Percentiles rank a stretch among this genome's conserved stretches.
phyloP scores from a whole-genome alignment of 1,139 yeast species.

The Groenewaldozyma auringiensis region DNA sequence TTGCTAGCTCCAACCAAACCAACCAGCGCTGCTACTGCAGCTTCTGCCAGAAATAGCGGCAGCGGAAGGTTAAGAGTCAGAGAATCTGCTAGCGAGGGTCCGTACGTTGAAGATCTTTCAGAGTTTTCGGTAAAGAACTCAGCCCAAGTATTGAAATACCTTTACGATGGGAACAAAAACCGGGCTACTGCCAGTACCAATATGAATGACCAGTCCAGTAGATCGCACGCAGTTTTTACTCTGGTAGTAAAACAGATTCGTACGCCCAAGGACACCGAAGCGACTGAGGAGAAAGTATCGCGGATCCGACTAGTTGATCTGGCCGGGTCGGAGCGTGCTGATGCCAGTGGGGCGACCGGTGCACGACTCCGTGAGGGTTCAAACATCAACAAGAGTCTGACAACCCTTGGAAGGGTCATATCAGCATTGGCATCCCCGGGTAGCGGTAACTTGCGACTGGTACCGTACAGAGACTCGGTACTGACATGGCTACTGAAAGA shows the following conservation, averaged over 20 bases:
- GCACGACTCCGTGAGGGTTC: slow-evolving; percentile 65
- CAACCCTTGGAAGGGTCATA: slow-evolving; percentile 70
- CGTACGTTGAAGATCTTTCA: slow-evolving; percentile 58
- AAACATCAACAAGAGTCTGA: slow-evolving; percentile 64
- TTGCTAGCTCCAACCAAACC: slow-evolving; percentile 31
- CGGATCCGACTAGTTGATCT: slow-evolving; percentile 64
- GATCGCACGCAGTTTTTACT: slow-evolving; percentile 75
- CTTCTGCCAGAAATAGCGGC: background rate
- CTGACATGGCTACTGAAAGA: slow-evolving; percentile 68
- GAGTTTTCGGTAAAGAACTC: slow-evolving; percentile 42
- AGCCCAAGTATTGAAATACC: slow-evolving; percentile 38
- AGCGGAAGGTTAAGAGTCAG: slow-evolving; percentile 41
- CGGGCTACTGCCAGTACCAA: slow-evolving; percentile 64
- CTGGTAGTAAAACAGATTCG: slow-evolving; percentile 52
- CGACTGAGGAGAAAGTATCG: slow-evolving; percentile 53
- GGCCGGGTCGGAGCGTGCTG: slow-evolving; percentile 74
- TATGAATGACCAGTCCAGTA: slow-evolving; percentile 60
- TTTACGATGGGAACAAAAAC: slow-evolving; percentile 42
- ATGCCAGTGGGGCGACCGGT: slow-evolving; percentile 57
- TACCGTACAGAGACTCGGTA: slow-evolving; percentile 67
- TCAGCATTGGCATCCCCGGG: slow-evolving; percentile 45
- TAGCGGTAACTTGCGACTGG: slow-evolving; percentile 28
- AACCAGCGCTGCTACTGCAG: too few relatives aligned
- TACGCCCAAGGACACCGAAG: slow-evolving; percentile 36
- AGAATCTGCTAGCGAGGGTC: slow-evolving; percentile 55